Conservation (phyloP, 2,329 filamentous ascomycete genomes). For the Colletotrichum falcatum region DNA sequence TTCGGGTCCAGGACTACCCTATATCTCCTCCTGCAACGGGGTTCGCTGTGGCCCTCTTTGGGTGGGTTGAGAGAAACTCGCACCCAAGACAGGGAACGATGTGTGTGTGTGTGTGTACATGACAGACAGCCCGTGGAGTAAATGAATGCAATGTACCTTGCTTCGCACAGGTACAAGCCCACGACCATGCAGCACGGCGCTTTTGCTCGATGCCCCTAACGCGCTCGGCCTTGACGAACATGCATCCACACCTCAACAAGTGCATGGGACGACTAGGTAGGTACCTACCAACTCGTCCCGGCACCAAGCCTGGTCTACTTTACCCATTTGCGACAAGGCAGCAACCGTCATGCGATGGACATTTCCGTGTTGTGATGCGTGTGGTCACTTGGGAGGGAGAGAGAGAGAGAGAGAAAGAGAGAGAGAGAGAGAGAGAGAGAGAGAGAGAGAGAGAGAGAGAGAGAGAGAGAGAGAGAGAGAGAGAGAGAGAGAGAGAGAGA, state of each 20-base stretch:
- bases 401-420: too few relatives aligned
- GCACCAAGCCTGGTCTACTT: too few relatives aligned
- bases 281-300: too few relatives aligned
- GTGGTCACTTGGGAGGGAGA: too few relatives aligned
- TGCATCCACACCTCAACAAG: background rate
- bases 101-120: background rate
- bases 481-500: too few relatives aligned
- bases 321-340: too few relatives aligned
- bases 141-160: background rate
- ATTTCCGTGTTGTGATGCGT: too few relatives aligned
- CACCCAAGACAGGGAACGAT: background rate
- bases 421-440: too few relatives aligned
- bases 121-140: slow-evolving; percentile 11
- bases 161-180: slow-evolving; percentile 17
- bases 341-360: too few relatives aligned
- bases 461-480: too few relatives aligned
- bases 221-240: background rate
- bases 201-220: background rate
- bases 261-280: background rate
- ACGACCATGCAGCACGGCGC: background rate
- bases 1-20: slow-evolving; percentile 19
- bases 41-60: slow-evolving; percentile 16
- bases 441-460: too few relatives aligned
- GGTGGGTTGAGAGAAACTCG: background rate
- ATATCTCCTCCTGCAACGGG: slow-evolving; percentile 27